Evolutionary conservation across 2,329 filamentous ascomycete species (phyloP).

Genomic region (Trichoderma sp.): DNA sequence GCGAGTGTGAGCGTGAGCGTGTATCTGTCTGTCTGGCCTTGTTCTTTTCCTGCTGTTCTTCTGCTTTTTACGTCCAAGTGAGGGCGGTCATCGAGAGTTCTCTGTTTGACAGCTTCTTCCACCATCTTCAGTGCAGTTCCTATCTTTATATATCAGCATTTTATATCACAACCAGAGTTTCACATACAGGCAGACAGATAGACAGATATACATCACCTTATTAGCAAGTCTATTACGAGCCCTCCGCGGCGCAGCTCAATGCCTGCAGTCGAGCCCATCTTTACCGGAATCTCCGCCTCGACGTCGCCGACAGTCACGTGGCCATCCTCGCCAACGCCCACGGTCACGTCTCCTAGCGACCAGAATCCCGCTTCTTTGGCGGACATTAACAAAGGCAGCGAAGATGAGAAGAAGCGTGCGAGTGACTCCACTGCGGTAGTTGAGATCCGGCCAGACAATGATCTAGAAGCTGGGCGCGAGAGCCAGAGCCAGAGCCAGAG

Average conservation of each 20-base stretch:
- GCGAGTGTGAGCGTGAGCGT: background rate
- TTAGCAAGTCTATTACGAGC: background rate
- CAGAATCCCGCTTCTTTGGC: background rate
- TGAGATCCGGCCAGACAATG: background rate
- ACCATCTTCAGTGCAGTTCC: background rate
- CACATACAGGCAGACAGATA: background rate
- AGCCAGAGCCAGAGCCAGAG: background rate
- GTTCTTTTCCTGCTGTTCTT: background rate
- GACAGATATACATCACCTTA: background rate
- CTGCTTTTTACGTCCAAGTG: too few species aligned
- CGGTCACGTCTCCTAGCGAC: background rate
- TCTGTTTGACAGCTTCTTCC: background rate
- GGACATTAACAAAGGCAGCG: background rate
- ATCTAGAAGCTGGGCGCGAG: background rate
- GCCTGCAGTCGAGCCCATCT: slow-evolving; percentile 10
- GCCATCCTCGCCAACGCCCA: background rate
- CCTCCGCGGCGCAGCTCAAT: background rate
- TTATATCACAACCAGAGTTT: background rate
- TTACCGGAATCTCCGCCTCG: background rate
- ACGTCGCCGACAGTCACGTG: background rate
- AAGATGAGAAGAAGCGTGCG: background rate
- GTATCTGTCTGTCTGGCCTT: background rate
- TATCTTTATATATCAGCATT: background rate
- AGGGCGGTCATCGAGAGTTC: background rate
- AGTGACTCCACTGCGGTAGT: background rate